Evolutionary conservation across 352 stramenopile genomes (phyloP).

Genomic region (Phytophthora ohioensis): DNA sequence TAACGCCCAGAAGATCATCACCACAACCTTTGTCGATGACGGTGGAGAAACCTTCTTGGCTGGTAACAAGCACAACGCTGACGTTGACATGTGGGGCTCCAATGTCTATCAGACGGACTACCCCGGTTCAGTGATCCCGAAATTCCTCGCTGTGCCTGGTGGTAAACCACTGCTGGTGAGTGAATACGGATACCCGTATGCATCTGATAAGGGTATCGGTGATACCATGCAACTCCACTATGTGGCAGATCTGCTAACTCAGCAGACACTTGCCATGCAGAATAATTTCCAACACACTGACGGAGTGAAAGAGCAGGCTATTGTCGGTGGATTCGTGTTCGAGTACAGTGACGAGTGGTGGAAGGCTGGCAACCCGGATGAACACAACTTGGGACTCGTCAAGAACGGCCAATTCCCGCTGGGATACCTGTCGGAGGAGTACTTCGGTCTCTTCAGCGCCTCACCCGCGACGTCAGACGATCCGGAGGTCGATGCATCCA

Average conservation of each 20-base stretch:
- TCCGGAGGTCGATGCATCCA: slow-evolving; percentile 8
- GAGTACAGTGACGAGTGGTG: slow-evolving; percentile 86
- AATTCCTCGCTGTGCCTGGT: slow-evolving; percentile 51
- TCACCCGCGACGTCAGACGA: slow-evolving; percentile 15
- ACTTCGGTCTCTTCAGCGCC: slow-evolving; percentile 52
- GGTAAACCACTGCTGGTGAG: slow-evolving; percentile 64
- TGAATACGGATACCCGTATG: slow-evolving; percentile 75
- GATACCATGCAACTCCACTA: slow-evolving; percentile 49
- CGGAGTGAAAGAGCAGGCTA: slow-evolving; percentile 53
- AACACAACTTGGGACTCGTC: slow-evolving; percentile 62
- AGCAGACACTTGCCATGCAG: slow-evolving; percentile 65
- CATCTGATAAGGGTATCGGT: slow-evolving; percentile 52
- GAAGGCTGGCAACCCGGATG: slow-evolving; percentile 60
- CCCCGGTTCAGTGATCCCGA: slow-evolving; percentile 58
- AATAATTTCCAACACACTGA: slow-evolving; percentile 62
- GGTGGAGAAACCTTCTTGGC: slow-evolving; percentile 54
- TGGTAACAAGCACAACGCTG: slow-evolving; percentile 52
- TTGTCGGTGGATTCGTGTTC: slow-evolving; percentile 78
- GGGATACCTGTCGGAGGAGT: slow-evolving; percentile 73
- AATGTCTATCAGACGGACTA: slow-evolving; percentile 82
- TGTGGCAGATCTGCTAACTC: slow-evolving; percentile 51
- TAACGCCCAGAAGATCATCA: slow-evolving; percentile 75
- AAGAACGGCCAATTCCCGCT: slow-evolving; percentile 65
- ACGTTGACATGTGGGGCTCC: slow-evolving; percentile 78
- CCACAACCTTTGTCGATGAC: slow-evolving; percentile 81